phyloP scores from a whole-genome alignment of 371 early-diverging fungal genomes.

The Lichtheimia ramosa region DNA sequence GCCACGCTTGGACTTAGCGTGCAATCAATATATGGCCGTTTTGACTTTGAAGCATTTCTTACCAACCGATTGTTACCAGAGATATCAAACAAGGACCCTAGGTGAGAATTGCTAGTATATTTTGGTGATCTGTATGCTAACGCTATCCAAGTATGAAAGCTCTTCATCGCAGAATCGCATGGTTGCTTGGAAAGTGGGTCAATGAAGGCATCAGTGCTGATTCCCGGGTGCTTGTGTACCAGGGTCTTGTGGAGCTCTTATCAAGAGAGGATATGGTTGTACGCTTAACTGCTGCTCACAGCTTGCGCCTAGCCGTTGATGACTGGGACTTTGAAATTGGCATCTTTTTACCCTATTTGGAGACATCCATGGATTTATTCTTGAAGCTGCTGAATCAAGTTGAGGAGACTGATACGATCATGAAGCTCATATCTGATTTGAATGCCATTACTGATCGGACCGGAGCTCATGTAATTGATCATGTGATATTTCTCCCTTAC shows the following conservation, averaged over 20 bases:
- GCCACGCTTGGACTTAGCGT: constrained; percentile 81
- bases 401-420: constrained; percentile 76
- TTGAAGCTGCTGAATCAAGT: constrained; percentile 62
- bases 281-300: constrained; percentile 79
- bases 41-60: constrained; percentile 85
- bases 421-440: constrained; percentile 75
- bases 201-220: constrained; percentile 72
- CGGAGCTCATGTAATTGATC: constrained; percentile 54
- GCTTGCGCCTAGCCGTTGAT: constrained; percentile 69
- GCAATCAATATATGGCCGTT: constrained; percentile 76
- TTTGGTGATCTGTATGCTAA: background rate
- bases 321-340: constrained; percentile 88
- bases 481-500: background rate
- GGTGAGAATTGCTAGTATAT: constrained; percentile 20
- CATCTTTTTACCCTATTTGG: constrained; percentile 72
- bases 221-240: constrained; percentile 67
- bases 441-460: constrained; percentile 79
- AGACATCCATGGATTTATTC: constrained; percentile 57
- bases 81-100: constrained; percentile 46
- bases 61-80: constrained; percentile 58
- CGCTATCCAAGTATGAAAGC: constrained; percentile 48
- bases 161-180: constrained; percentile 76
- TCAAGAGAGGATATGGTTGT: constrained; percentile 70
- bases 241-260: constrained; percentile 70
- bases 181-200: constrained; percentile 88